Conservation (phyloP, 306 rosid genomes). For the Trifolium fragiferum region DNA sequence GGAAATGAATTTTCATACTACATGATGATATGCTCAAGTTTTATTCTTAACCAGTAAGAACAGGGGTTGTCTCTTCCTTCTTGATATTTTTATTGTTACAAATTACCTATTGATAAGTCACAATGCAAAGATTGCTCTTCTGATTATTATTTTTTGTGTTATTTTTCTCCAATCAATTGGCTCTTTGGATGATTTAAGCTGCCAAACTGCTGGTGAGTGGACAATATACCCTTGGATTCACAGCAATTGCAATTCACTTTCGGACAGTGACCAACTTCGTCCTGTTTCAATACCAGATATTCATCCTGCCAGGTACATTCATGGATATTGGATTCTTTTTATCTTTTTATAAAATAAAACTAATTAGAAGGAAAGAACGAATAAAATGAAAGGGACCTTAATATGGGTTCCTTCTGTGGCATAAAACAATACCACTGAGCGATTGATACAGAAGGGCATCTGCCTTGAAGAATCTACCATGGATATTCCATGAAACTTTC, state of each 20-base stretch:
- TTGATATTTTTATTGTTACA: constrained; percentile 32
- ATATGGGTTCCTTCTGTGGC: constrained; percentile 18
- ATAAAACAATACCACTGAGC: constrained; percentile 9
- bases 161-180: constrained; percentile 33
- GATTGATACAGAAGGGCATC: neutral
- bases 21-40: constrained; percentile 99
- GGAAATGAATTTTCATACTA: constrained; percentile 99
- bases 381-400: neutral
- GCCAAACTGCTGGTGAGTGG: constrained; percentile 80
- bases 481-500: constrained; percentile 6
- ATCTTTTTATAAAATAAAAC: neutral
- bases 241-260: constrained; percentile 86
- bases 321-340: neutral
- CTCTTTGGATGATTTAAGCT: constrained; percentile 52
- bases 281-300: constrained; percentile 88
- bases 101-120: constrained; percentile 15
- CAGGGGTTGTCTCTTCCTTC: constrained; percentile 14
- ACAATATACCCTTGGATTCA: constrained; percentile 92
- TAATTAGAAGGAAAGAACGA: neutral
- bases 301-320: constrained; percentile 88
- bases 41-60: constrained; percentile 93
- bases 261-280: constrained; percentile 88
- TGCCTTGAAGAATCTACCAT: neutral
- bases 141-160: constrained; percentile 24
- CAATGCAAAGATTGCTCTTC: constrained; percentile 17